phyloP scores from a whole-genome alignment of 2,329 filamentous ascomycete genomes.

The Cladorrhinum sp. region DNA sequence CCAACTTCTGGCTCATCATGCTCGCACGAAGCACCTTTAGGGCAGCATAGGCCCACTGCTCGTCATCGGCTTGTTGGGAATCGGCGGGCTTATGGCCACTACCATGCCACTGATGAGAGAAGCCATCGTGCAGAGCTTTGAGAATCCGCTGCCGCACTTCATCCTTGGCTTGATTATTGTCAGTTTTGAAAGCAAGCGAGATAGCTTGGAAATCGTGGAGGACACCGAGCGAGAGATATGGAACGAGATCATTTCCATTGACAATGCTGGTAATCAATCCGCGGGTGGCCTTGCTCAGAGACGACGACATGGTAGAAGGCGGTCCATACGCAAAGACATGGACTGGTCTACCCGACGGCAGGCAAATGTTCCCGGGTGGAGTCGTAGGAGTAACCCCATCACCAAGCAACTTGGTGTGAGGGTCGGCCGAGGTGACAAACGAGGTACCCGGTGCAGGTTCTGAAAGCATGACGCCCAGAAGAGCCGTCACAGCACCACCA shows the following conservation, averaged over 20 bases:
- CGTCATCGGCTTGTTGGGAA: constrained; percentile 42
- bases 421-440: constrained; percentile 59
- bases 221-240: constrained; percentile 68
- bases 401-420: constrained; percentile 40
- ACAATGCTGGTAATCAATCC: constrained; percentile 73
- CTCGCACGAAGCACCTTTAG: constrained; percentile 63
- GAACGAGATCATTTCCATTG: constrained; percentile 71
- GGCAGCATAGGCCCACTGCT: constrained; percentile 66
- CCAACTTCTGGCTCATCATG: constrained; percentile 67
- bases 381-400: constrained; percentile 23
- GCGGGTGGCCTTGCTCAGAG: constrained; percentile 66
- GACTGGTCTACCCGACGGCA: constrained; percentile 67
- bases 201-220: constrained; percentile 73
- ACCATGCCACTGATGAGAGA: constrained; percentile 60
- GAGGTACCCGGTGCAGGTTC: constrained; percentile 57
- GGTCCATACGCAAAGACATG: constrained; percentile 79
- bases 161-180: constrained; percentile 63
- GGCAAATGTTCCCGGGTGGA: constrained; percentile 40
- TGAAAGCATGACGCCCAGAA: constrained; percentile 69
- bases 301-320: constrained; percentile 68
- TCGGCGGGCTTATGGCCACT: constrained; percentile 1
- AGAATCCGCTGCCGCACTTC: constrained; percentile 66
- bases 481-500: constrained; percentile 66
- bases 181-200: constrained; percentile 69
- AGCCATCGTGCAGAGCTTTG: constrained; percentile 59